A percentile compares a stretch with the other conserved stretches of the same genome.
These are phyloP conservation scores for Aspergillus melleus DNA, from an alignment of 2,329 filamentous ascomycete species.

Conservation along the genomic window DNA sequence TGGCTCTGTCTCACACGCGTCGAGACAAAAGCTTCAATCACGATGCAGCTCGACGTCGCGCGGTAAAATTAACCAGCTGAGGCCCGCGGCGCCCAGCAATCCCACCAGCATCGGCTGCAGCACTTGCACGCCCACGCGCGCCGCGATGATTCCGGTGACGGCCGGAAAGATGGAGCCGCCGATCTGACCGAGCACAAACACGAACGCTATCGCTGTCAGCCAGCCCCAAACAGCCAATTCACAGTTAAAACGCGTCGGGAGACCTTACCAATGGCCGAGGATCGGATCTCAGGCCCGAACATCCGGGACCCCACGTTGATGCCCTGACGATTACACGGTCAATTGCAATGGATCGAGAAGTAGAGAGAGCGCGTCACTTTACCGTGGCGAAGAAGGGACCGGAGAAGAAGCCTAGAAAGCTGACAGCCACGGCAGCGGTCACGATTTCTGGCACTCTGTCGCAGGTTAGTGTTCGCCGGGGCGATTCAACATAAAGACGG, in stretches of 20 bases:
- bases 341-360: neutral
- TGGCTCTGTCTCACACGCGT: no score
- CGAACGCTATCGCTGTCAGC: slow-evolving; percentile 34
- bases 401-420: slow-evolving; percentile 58
- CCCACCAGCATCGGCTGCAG: slow-evolving; percentile 57
- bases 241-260: neutral
- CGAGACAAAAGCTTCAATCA: slow-evolving; percentile 14
- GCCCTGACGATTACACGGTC: slow-evolving; percentile 15
- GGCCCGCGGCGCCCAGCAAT: slow-evolving; percentile 46
- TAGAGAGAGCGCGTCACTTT: neutral
- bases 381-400: slow-evolving; percentile 60
- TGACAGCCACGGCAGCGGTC: slow-evolving; percentile 55
- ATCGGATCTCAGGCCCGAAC: slow-evolving; percentile 49
- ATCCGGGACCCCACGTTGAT: slow-evolving; percentile 56
- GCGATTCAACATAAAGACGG: neutral
- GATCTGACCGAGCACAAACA: slow-evolving; percentile 59
- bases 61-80: slow-evolving; percentile 48
- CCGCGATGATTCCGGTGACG: slow-evolving; percentile 54
- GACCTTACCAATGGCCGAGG: slow-evolving; percentile 47
- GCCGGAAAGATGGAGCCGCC: slow-evolving; percentile 58
- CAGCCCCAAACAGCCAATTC: neutral
- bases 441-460: slow-evolving; percentile 45
- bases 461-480: neutral
- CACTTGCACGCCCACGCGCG: slow-evolving; percentile 47
- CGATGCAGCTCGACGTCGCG: slow-evolving; percentile 20